Conservation (phyloP, 2,329 filamentous ascomycete species). For the Colletotrichum filicis region DNA sequence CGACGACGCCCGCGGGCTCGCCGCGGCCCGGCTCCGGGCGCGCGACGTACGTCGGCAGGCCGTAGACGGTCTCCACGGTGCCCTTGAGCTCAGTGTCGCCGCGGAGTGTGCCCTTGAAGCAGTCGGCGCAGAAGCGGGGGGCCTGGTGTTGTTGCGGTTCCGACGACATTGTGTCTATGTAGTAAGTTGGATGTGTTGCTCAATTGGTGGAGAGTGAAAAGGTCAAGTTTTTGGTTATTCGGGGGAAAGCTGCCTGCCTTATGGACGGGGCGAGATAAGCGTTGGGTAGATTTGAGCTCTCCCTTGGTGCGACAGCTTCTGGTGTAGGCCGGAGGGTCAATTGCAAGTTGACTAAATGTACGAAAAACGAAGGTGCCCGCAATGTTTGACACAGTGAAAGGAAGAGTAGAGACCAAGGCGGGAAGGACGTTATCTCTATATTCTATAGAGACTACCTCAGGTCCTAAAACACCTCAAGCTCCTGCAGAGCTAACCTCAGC, state of each 20-base stretch:
- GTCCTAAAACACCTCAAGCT: background rate
- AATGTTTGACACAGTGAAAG: background rate
- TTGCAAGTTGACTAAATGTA: background rate
- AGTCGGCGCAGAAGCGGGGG: conserved; percentile 36
- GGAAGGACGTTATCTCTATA: background rate
- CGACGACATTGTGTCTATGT: background rate
- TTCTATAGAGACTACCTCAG: background rate
- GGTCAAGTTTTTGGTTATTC: no score
- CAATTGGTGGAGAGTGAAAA: background rate
- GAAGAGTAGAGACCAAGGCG: background rate
- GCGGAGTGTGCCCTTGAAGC: conserved; percentile 37
- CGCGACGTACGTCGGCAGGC: conserved; percentile 41
- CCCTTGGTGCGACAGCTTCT: no score
- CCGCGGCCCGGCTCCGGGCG: conserved; percentile 33
- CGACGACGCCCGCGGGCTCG: conserved; percentile 57
- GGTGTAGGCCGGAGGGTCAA: background rate
- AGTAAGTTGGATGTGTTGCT: background rate
- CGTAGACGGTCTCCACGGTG: conserved; percentile 38
- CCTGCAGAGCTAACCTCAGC: background rate
- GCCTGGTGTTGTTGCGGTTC: conserved; percentile 4
- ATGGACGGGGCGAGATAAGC: no score
- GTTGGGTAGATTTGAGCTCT: no score
- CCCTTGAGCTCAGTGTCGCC: conserved; percentile 36
- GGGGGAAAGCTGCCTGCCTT: no score
- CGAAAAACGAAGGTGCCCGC: no score